Base-by-base conservation (phyloP, 2,329 filamentous ascomycete genomes). In the Pseudophaeomoniella oleicola region DNA sequence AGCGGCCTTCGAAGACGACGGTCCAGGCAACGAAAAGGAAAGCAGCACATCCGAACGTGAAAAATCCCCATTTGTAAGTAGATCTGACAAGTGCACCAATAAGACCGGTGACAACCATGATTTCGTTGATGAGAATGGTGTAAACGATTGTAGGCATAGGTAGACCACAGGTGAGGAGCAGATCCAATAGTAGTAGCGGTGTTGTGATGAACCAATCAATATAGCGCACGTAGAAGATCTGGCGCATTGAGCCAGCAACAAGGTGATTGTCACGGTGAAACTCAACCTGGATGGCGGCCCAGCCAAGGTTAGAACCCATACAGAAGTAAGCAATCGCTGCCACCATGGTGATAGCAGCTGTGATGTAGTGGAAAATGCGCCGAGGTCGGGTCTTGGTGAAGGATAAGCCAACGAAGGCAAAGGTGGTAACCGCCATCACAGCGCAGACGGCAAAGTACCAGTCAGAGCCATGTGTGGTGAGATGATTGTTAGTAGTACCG, bases 41-140 rank as follows among this genome's bases (percentile, higher is more conserved):
- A 17, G 66, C 60, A 2, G 59, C 50, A 48, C 55, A 63, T 38
- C 66, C 69, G 37, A 78, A 75, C 5, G 19, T 75, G 73, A 72
- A 81, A 51, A 39, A 39, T 32, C 4, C 37, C 34, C 32, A 44
- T 50, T 81, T 82, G 61, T 81, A 82, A 2, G 57, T 59, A 5
- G 68, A 71, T 12, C 55, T 51, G 3, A 78, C 72, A 1, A 81
- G 66, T 3, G 78, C 75, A 17, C 78, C 78, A 13, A 81, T 64
- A 4, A 81, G 65, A 16, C 74, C 75, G 15, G 69, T 71, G n/a
- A 80, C 58, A 34, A 82, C 69, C 75, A 81, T 79, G 46, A 81
- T 62, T 47, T 71, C 61, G 43, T 79, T 74, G 3, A 78, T 63
- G 4, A 81, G 58, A 5, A 81, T 60, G 2, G 72, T 69, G 48